These are phyloP conservation scores for Trichoderma sp. DNA, from an alignment of 2,329 filamentous ascomycete species.

Conservation along the genomic window DNA sequence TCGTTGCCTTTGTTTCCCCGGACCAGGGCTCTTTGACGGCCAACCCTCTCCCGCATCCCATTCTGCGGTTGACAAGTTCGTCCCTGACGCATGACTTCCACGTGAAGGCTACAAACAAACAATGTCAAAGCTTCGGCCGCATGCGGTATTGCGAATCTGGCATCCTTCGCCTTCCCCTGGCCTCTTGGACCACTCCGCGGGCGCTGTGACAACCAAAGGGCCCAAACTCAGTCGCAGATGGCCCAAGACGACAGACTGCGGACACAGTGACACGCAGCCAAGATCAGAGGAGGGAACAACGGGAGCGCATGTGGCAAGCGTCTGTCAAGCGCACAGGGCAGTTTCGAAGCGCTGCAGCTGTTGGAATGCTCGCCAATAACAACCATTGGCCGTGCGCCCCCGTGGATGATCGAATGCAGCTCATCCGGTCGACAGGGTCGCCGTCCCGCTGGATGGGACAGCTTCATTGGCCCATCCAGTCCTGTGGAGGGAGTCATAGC, in stretches of 20 bases:
- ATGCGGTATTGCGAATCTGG: constrained; percentile 15
- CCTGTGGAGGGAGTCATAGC: neutral
- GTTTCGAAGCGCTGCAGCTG: neutral
- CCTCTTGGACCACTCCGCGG: constrained; percentile 20
- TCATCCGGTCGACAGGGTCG: neutral
- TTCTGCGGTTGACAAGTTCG: neutral
- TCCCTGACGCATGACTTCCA: constrained; percentile 16
- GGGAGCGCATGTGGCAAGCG: neutral
- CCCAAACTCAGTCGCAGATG: neutral
- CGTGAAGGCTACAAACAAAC: constrained; percentile 15
- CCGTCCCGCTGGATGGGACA: neutral
- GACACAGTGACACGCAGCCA: neutral
- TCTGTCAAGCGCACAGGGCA: constrained; percentile 2
- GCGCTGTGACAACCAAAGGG: neutral
- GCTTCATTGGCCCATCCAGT: neutral
- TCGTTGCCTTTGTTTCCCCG: constrained; percentile 8
- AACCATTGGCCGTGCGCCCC: constrained; percentile 12
- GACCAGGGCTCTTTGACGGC: neutral
- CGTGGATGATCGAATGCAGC: neutral
- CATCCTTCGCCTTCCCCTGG: neutral
- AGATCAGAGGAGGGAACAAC: neutral
- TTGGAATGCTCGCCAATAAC: constrained; percentile 9
- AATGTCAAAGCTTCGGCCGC: constrained; percentile 21
- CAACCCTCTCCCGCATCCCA: neutral
- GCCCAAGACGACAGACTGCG: neutral